Base-by-base conservation (phyloP, 2,329 filamentous ascomycete genomes). In the Verticillium isaacii region DNA sequence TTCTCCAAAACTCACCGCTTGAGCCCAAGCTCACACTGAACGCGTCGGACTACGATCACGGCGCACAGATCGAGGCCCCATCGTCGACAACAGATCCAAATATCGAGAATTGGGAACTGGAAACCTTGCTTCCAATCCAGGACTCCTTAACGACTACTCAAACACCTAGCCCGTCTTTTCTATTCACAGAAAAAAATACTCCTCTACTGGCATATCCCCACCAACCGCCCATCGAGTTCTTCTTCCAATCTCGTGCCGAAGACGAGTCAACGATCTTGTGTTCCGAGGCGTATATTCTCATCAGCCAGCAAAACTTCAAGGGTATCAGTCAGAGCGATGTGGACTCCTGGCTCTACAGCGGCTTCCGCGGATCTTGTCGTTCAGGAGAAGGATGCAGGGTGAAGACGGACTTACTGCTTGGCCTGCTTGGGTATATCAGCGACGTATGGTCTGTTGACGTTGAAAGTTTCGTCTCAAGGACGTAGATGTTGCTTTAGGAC, bases 201-300 rank as follows among this genome's bases (percentile, higher is more conserved):
- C 25, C 11, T n/a, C 50, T 25, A 54, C 8, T 8, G 5, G 19
- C 2, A 8, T 17, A 14, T 57, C 34, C 56, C 34, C 5, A 19
- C 3, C 29, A 9, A 19, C 29, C 3, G 29, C 9, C 14, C 7
- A 14, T 11, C 9, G 56, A 57, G 19, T 17, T n/a, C 8, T 23
- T 11, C 19, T 57, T 25, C n/a, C 9, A 39, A 14, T 14, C 29
- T 11, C 12, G 5, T 17, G 34, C 11, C 14, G 29, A 60, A 1
- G 60, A 62, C 11, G 71, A 73, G 57, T 70, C 70, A 2, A 76
- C 73, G 3, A 73, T 71, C 0, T 66, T 67, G 5, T 76, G 74
- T 61, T 65, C 66, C 1, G 70, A 72, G 23, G 74, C 74, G 5
- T 74, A 71, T 50, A 61, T 66, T 2, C 68, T 76, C 45, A 70